Evolutionary conservation across 1,139 yeast genomes (phyloP).

Genomic region (Candida mesenterica): DNA sequence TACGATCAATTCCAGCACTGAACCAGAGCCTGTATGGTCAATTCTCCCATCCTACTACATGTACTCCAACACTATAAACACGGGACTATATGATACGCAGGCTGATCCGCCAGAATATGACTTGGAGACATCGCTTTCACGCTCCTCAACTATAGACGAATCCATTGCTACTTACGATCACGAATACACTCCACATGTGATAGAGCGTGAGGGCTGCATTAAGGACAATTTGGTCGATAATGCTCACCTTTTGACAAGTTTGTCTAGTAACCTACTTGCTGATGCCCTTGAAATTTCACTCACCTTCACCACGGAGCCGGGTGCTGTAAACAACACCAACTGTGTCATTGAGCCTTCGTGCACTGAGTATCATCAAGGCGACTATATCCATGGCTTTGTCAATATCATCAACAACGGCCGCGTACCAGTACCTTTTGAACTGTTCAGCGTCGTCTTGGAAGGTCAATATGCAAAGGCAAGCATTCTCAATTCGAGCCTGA

Average conservation of each 20-base stretch:
- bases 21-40: constrained; percentile 17
- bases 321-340: constrained; percentile 20
- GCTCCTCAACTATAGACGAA: not conserved
- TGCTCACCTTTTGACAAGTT: not conserved
- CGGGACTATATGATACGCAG: constrained; percentile 4
- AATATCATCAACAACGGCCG: constrained; percentile 26
- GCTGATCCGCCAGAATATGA: not conserved
- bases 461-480: constrained; percentile 18
- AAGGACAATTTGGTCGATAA: constrained; percentile 1
- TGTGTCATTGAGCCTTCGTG: constrained; percentile 30
- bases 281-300: constrained; percentile 28
- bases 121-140: not conserved
- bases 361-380: constrained; percentile 43
- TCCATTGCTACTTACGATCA: not conserved
- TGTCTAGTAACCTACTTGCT: not conserved
- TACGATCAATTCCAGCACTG: not conserved
- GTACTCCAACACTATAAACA: constrained; percentile 15
- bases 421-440: constrained; percentile 34
- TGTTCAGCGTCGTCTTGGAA: constrained; percentile 44
- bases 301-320: constrained; percentile 37
- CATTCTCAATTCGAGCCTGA: constrained; percentile 13
- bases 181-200: not conserved
- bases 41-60: constrained; percentile 31
- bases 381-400: constrained; percentile 39
- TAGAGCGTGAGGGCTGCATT: not conserved